Conservation (phyloP, 2,329 filamentous ascomycete species). For the Chrysosporium queenslandicum region DNA sequence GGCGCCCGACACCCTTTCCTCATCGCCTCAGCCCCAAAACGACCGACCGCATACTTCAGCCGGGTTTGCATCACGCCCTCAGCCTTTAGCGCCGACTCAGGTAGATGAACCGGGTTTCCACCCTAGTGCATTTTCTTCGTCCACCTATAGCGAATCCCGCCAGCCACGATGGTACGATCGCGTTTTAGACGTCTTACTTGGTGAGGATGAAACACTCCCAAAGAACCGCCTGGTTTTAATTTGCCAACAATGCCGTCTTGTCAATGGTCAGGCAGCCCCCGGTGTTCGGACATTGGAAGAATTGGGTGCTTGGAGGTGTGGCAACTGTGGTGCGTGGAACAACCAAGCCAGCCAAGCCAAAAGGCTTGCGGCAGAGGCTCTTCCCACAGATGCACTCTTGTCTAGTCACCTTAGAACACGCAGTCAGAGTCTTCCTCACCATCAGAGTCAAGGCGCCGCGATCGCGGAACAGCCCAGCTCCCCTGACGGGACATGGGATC, state of each 20-base stretch:
- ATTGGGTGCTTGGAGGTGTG: conserved; percentile 78
- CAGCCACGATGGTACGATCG: conserved; percentile 81
- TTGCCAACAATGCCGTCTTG: conserved; percentile 68
- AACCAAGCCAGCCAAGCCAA: conserved; percentile 60
- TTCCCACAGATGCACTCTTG: neutral
- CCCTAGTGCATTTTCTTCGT: conserved; percentile 38
- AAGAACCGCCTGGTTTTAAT: conserved; percentile 87
- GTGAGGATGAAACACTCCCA: conserved; percentile 85
- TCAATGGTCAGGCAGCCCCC: conserved; percentile 92
- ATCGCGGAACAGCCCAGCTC: neutral
- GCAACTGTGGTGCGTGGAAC: conserved; percentile 71
- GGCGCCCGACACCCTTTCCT: conserved; percentile 14
- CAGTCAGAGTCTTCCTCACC: conserved; percentile 2
- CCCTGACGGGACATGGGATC: conserved; percentile 3
- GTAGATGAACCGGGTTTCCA: conserved; percentile 38
- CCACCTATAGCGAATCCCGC: conserved; percentile 26
- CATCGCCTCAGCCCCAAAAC: conserved; percentile 21
- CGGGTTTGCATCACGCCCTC: conserved; percentile 13
- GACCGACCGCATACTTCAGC: conserved; percentile 21
- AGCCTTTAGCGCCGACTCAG: conserved; percentile 13
- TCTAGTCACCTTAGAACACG: neutral
- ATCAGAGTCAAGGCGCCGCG: neutral
- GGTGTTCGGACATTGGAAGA: conserved; percentile 69
- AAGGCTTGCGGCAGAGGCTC: neutral
- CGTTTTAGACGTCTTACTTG: conserved; percentile 79